Evolutionary conservation across 2,329 filamentous ascomycete genomes (phyloP), one percentile per base, ranked within the genome.

Genomic region (Fusarium gaditjirri): DNA sequence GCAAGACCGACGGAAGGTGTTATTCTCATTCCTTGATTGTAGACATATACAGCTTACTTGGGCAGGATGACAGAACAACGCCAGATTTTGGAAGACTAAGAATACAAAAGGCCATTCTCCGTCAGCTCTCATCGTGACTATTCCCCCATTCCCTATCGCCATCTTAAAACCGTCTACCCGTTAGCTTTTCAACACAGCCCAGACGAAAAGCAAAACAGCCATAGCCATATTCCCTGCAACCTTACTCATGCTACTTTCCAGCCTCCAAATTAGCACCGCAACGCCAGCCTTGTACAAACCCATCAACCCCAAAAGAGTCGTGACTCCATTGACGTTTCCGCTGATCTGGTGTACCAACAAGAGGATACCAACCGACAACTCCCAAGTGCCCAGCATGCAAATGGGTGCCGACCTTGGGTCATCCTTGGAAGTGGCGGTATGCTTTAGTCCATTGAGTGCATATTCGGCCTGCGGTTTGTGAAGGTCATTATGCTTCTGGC

Each of bases 321-420:
- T 50, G 12, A 62, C 17, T 5, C 63, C 47, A 19, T 25, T 19
- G 8, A 12, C 12, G 10, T 60, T 21, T 8, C 23, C 31, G 12
- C 9, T 35, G 3, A 25, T 13, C 19, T 55, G 46, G 4, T 33
- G 14, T 4, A 2, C 17, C 3, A 62, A 19, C 17, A 68, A 44
- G 3, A 68, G 39, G 1, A 44, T 6, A 4, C 63, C 63, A 3
- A 68, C 17, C 14, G 23, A 68, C 6, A 25, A 3, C n/a, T 68
- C 55, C 65, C 63, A 68, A 13, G 38, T 35, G 10, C 63, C 65
- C 21, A 68, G 8, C 63, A 68, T 50, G 8, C 55, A 55, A 9
- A 68, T 61, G 6, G 65, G 55, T 1, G 27, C 63, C 4, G 63
- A 55, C 14, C 38, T 62, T 16, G 23, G n/a, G 38, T 67, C 31